phyloP scores from a whole-genome alignment of 2,329 filamentous ascomycete genomes.

The Spiromastix sp. region DNA sequence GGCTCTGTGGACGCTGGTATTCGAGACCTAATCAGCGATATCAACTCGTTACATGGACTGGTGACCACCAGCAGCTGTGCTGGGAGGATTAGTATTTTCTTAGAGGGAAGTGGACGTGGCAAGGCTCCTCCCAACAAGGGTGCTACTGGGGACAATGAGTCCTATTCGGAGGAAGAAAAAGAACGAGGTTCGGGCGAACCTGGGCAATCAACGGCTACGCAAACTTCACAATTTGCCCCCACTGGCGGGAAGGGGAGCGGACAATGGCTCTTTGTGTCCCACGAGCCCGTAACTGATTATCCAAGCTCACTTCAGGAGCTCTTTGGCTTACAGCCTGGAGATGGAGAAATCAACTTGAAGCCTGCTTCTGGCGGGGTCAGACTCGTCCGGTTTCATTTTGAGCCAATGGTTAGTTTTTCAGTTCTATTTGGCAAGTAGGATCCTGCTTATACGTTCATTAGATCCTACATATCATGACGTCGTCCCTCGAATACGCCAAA shows the following conservation, averaged over 20 bases:
- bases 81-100: slow-evolving; percentile 75
- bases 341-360: slow-evolving; percentile 21
- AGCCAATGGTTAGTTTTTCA: slow-evolving; percentile 71
- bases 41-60: slow-evolving; percentile 64
- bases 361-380: slow-evolving; percentile 39
- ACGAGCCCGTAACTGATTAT: slow-evolving; percentile 51
- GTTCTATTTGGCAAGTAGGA: no score
- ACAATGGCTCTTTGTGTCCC: slow-evolving; percentile 78
- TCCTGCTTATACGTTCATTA: no score
- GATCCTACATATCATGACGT: slow-evolving; percentile 81
- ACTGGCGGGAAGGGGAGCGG: slow-evolving; percentile 79
- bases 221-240: slow-evolving; percentile 39
- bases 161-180: slow-evolving; percentile 13
- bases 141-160: no score
- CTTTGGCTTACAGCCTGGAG: slow-evolving; percentile 34
- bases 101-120: slow-evolving; percentile 52
- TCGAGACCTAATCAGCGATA: slow-evolving; percentile 61
- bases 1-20: slow-evolving; percentile 75
- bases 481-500: slow-evolving; percentile 65
- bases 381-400: slow-evolving; percentile 78
- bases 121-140: slow-evolving; percentile 4
- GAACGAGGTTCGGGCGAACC: slow-evolving; percentile 12
- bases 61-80: slow-evolving; percentile 93
- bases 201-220: slow-evolving; percentile 11
- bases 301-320: slow-evolving; percentile 23